Base-by-base conservation (phyloP, 352 stramenopile genomes). In the Lagenidium sp. region DNA sequence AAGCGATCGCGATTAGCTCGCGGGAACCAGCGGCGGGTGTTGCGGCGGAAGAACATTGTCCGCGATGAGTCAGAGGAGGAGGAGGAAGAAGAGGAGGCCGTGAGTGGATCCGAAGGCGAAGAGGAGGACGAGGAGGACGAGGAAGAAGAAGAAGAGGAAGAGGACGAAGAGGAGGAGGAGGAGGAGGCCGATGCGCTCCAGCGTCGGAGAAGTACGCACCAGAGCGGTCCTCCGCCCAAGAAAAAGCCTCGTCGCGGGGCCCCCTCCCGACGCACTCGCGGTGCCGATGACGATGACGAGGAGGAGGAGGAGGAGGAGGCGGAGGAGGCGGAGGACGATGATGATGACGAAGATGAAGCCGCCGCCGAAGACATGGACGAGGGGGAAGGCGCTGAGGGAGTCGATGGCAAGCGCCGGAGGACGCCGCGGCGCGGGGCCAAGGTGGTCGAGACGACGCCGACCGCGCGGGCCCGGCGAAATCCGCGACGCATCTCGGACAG, bases 1-100 rank as follows among this genome's bases (percentile, higher is more conserved):
- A 85, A 83, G 68, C 73, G 76, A 21, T 66, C 65, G 45, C 62
- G 76, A 7, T 15, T 13, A 11, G 52, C 67, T n/a, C 37, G 55
- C 64, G 31, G 15, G 8, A 15, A 8, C 8, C 28, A 32, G 28
- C 28, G 28, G 28, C 28, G 28, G 28, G 61, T 57, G 44, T 50
- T 86, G 49, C 69, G 78, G 6, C 72, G 78, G 21, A 86, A 84
- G 46, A 90, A 87, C 47, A 49, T 90, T 24, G 75, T 90, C 26
- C 55, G 77, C 20, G 74, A 86, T 40, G 70, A 83, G 16, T 59
- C 73, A 6, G 73, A 85, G 38, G 42, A 30, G 23, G 47, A 57
- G 35, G 53, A 57, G 34, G 53, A 61, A 10, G 29, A 44, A 10
- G 37, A 37, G 15, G 41, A 50, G 8, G 20, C 19, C 19, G 32